phyloP scores from a whole-genome alignment of 495 filamentous ascomycete species.

The Pseudoneurospora amorphoporcata region DNA sequence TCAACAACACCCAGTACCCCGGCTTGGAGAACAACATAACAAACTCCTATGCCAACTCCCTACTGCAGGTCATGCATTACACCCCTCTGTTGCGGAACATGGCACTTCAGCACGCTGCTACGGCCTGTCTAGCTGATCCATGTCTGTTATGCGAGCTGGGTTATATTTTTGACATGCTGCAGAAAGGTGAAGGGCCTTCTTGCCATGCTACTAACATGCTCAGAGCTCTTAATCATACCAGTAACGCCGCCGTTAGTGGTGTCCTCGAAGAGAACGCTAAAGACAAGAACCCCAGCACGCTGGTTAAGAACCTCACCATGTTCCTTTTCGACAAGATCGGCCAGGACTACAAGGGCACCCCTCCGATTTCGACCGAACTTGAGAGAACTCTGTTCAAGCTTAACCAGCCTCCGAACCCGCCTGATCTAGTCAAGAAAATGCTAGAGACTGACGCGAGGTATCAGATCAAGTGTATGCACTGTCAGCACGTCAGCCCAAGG shows the following conservation, averaged over 20 bases:
- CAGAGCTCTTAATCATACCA: slow-evolving; percentile 71
- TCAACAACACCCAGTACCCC: slow-evolving; percentile 83
- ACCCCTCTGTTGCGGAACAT: slow-evolving; percentile 81
- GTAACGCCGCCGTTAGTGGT: slow-evolving; percentile 49
- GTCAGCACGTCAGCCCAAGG: slow-evolving; percentile 64
- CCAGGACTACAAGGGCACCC: slow-evolving; percentile 18
- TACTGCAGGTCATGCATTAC: slow-evolving; percentile 85
- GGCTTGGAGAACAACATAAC: slow-evolving; percentile 92
- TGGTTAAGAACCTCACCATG: slow-evolving; percentile 16
- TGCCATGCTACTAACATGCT: slow-evolving; percentile 97
- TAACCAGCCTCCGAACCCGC: slow-evolving; percentile 3
- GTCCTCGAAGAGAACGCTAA: slow-evolving; percentile 67
- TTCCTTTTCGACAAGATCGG: slow-evolving; percentile 20
- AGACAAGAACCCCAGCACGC: slow-evolving; percentile 24
- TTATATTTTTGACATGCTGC: slow-evolving; percentile 95
- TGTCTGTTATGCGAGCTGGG: slow-evolving; percentile 93
- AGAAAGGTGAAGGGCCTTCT: slow-evolving; percentile 84
- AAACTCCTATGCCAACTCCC: slow-evolving; percentile 90
- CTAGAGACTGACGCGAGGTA: slow-evolving; percentile 33
- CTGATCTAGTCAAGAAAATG: slow-evolving; percentile 16
- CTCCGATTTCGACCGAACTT: slow-evolving; percentile 16
- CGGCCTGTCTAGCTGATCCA: slow-evolving; percentile 63
- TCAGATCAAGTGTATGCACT: slow-evolving; percentile 71
- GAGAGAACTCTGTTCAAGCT: slow-evolving; percentile 17
- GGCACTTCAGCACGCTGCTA: slow-evolving; percentile 81